Base-by-base conservation (phyloP, 108 stramenopile genomes). In the Pseudonitzschia multistriata region DNA sequence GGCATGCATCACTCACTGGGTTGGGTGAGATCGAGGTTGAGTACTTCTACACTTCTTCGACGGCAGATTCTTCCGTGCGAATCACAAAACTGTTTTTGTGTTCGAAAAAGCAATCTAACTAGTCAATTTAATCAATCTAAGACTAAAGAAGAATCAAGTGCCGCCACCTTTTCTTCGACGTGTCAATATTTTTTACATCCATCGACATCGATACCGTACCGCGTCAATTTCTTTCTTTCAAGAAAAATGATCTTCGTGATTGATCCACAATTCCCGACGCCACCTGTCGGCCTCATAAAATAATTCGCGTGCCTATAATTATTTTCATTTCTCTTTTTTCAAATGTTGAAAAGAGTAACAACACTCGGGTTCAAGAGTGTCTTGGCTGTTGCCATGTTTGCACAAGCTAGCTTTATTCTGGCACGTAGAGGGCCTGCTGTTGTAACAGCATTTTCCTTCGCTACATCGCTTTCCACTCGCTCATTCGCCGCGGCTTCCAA, bases 361-460 rank as follows among this genome's bases (percentile, higher is more conserved):
- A 59, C 57, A 30, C 57, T 59, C 34, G 57, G 34, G 0, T 59
- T 59, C 19, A 59, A 59, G 57, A 59, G 31, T 40, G 28, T 76
- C 15, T 59, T 69, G 70, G 67, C 67, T 68, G 68, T 76, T 68
- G 63, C 75, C 55, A 76, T 70, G 75, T 59, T 76, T 49, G 75
- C 75, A 53, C 67, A 48, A 27, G 68, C 68, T 57, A 49, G 69
- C 15, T 36, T 76, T 62, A 35, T 8, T 3, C 25, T 36, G 33
- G 49, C 54, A 0, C 21, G 40, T 5, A 62, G 57, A 52, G 69
- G 65, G 54, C 36, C 57, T 37, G 56, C 60, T 37, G 62, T 68
- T 28, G 75, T 79, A 30, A 73, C 78, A n/a, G 78, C 78, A 1
- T 73, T 72, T 65, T 73, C 67, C 28, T 30, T 79, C 47, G 78